These are phyloP conservation scores for Linum usitatissimum DNA, from an alignment of 345 rosid genomes.

Conservation along the genomic window DNA sequence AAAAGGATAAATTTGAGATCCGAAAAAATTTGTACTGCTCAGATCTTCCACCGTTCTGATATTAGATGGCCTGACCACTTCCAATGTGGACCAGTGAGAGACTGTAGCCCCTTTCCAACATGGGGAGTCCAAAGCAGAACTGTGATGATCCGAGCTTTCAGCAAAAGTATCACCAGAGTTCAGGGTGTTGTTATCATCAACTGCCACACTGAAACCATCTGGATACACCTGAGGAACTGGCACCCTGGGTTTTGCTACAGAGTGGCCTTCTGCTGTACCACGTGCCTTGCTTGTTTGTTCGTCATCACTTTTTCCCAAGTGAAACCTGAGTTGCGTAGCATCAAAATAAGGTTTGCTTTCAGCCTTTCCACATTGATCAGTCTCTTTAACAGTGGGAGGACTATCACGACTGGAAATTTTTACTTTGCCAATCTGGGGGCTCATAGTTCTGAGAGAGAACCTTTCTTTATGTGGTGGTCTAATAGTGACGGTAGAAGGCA, in stretches of 20 bases:
- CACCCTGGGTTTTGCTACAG: constrained; percentile 18
- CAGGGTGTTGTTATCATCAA: constrained; percentile 24
- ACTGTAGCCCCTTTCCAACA: constrained; percentile 45
- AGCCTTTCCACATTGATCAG: constrained; percentile 18
- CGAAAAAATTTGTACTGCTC: constrained; percentile 26
- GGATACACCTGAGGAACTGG: constrained; percentile 23
- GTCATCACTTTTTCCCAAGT: constrained; percentile 18
- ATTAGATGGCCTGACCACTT: constrained; percentile 19
- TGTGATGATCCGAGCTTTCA: constrained; percentile 31
- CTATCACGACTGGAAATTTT: constrained; percentile 12
- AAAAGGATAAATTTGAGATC: constrained; percentile 17
- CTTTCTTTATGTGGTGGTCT: constrained; percentile 16
- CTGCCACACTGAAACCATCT: constrained; percentile 25
- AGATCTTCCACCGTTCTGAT: constrained; percentile 28
- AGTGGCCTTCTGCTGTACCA: constrained; percentile 15
- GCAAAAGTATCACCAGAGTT: constrained; percentile 26
- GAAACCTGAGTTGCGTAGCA: constrained; percentile 26
- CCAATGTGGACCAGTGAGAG: constrained; percentile 24
- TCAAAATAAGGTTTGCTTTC: constrained; percentile 25
- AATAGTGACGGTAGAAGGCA: constrained; percentile 21
- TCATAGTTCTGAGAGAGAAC: constrained; percentile 11
- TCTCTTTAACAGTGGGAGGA: constrained; percentile 21
- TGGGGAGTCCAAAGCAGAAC: constrained; percentile 42
- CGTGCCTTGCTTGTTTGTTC: constrained; percentile 16
- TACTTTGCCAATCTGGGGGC: constrained; percentile 7